Percentiles rank a stretch among this genome's conserved stretches.
These are phyloP conservation scores for Aureobasidium sp. DNA, from an alignment of 2,329 filamentous ascomycete species.

Conservation along the genomic window DNA sequence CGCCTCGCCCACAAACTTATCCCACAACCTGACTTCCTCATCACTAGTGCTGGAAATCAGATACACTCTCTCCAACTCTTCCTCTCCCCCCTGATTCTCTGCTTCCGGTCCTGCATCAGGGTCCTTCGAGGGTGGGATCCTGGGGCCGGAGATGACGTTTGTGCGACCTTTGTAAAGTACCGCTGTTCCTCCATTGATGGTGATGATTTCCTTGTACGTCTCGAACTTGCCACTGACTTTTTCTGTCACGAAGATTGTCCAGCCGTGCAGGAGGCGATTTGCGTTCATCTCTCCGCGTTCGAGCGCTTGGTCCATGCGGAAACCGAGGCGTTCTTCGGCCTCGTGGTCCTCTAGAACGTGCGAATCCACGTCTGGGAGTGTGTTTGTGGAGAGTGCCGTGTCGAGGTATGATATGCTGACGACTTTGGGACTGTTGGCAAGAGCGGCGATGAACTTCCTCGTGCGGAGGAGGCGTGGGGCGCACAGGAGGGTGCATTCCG, in stretches of 20 bases:
- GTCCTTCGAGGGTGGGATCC: slow-evolving; percentile 45
- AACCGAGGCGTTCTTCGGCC: slow-evolving; percentile 61
- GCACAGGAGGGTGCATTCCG: slow-evolving; percentile 73
- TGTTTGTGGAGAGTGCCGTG: slow-evolving; percentile 58
- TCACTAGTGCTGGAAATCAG: slow-evolving; percentile 61
- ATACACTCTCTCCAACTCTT: slow-evolving; percentile 52
- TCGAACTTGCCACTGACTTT: slow-evolving; percentile 72
- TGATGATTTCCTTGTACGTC: slow-evolving; percentile 76
- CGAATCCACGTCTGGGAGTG: slow-evolving; percentile 52
- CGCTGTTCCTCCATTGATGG: slow-evolving; percentile 80
- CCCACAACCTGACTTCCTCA: slow-evolving; percentile 68
- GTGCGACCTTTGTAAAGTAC: slow-evolving; percentile 61
- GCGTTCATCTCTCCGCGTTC: slow-evolving; percentile 65
- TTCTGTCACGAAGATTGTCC: slow-evolving; percentile 77
- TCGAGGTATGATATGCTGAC: slow-evolving; percentile 74
- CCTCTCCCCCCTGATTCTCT: slow-evolving; percentile 49
- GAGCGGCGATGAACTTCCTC: slow-evolving; percentile 81
- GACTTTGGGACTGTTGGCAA: slow-evolving; percentile 71
- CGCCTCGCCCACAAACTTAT: slow-evolving; percentile 71
- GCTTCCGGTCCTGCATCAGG: slow-evolving; percentile 48
- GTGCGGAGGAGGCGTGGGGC: slow-evolving; percentile 83
- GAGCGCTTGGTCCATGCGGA: slow-evolving; percentile 61
- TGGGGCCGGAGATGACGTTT: slow-evolving; percentile 45
- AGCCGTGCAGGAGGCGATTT: slow-evolving; percentile 63
- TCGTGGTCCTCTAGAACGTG: slow-evolving; percentile 63